Evolutionary conservation across 257 asterid species (phyloP).

Genomic region (Asclepias syriaca): DNA sequence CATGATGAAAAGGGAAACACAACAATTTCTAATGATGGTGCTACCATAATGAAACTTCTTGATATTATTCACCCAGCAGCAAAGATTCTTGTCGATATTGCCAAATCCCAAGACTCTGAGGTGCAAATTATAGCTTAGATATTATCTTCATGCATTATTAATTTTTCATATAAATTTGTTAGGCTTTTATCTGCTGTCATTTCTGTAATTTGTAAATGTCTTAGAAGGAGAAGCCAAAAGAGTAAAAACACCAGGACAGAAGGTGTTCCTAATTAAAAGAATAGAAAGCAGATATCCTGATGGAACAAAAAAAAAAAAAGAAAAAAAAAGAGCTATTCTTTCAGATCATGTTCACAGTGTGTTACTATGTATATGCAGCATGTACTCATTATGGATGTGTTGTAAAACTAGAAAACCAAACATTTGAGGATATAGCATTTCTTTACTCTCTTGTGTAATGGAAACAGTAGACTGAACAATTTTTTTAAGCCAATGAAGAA

Average conservation of each 20-base stretch:
- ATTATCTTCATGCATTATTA: neutral
- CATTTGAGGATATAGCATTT: neutral
- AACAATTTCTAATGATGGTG: conserved; percentile 97
- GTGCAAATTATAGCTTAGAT: conserved; percentile 25
- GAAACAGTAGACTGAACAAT: neutral
- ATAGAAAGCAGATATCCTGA: too few species aligned
- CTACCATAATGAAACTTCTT: conserved; percentile 98
- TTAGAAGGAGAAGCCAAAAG: neutral
- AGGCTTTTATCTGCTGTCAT: neutral
- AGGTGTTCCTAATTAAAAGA: neutral
- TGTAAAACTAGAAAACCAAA: neutral
- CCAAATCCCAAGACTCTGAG: conserved; percentile 99
- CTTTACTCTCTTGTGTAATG: neutral
- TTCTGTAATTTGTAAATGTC: neutral
- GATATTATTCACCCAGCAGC: conserved; percentile 99
- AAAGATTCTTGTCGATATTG: conserved; percentile 93
- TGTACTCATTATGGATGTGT: neutral
- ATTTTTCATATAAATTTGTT: neutral
- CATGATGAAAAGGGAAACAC: conserved; percentile 98
- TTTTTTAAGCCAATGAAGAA: neutral
- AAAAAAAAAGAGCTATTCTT: neutral
- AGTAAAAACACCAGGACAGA: neutral
- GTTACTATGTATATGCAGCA: neutral
- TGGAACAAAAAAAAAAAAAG: too few species aligned
- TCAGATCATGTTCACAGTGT: neutral